Conservation (phyloP, 192 early-diverging fungal species). For the Chytriomyces sp. region DNA sequence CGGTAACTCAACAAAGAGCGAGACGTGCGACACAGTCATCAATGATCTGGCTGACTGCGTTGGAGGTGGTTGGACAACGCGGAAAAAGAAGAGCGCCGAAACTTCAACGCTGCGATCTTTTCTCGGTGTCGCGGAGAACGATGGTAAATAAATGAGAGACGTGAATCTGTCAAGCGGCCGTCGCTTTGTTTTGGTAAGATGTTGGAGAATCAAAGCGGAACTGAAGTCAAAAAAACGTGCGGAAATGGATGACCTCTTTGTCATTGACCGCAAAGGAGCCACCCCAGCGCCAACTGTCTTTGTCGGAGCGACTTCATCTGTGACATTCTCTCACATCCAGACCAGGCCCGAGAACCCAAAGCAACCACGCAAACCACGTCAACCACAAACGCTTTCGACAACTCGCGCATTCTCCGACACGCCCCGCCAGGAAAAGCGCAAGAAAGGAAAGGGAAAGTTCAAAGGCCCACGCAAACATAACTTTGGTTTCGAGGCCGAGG, state of each 20-base stretch:
- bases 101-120: no score
- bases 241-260: conserved; percentile 18
- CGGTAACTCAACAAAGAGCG: background rate
- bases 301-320: background rate
- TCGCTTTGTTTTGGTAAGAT: background rate
- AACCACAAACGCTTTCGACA: background rate
- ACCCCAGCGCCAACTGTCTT: background rate
- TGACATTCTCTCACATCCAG: background rate
- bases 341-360: background rate
- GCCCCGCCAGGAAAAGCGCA: background rate
- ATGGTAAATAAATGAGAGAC: no score
- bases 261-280: conserved; percentile 9
- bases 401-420: background rate
- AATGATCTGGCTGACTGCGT: conserved; percentile 23
- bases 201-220: background rate
- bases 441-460: conserved; percentile 14
- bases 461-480: background rate
- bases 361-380: background rate
- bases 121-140: no score
- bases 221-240: background rate
- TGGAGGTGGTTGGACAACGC: conserved; percentile 12
- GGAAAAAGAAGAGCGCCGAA: background rate
- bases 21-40: conserved; percentile 17
- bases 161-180: background rate
- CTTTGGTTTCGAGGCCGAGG: background rate